Conservation (phyloP, 2,329 filamentous ascomycete genomes). For the Clarireedia homoeocarpa region DNA sequence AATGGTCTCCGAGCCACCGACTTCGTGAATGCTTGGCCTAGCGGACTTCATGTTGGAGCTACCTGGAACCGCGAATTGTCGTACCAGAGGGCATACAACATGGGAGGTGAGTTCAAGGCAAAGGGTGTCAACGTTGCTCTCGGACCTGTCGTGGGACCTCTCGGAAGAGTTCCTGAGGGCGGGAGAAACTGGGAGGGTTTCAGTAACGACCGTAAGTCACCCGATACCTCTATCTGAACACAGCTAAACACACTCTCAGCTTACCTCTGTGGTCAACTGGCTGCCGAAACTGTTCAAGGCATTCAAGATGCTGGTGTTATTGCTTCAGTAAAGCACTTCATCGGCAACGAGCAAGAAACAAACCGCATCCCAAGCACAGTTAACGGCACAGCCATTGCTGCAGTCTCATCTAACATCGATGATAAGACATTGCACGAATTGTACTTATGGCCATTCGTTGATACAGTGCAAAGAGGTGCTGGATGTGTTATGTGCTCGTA, state of each 20-base stretch:
- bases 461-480: conserved; percentile 67
- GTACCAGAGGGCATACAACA: conserved; percentile 57
- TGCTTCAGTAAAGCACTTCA: conserved; percentile 37
- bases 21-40: conserved; percentile 31
- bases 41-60: conserved; percentile 20
- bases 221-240: not conserved
- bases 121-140: conserved; percentile 71
- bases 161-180: conserved; percentile 58
- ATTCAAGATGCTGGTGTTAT: conserved; percentile 22
- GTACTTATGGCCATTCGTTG: conserved; percentile 79
- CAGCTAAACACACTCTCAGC: conserved; percentile 27
- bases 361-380: conserved; percentile 29
- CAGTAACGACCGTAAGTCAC: conserved; percentile 18
- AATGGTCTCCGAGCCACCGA: conserved; percentile 58
- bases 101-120: conserved; percentile 62
- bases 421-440: conserved; percentile 67
- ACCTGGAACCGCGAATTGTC: conserved; percentile 59
- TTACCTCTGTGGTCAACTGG: conserved; percentile 52
- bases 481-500: conserved; percentile 79
- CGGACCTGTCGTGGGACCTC: conserved; percentile 54
- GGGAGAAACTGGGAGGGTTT: conserved; percentile 63
- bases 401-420: conserved; percentile 66
- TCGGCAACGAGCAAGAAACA: conserved; percentile 68
- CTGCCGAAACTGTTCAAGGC: conserved; percentile 18
- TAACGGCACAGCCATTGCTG: conserved; percentile 35